These are phyloP conservation scores for Neurospora sp. DNA, from an alignment of 495 filamentous ascomycete genomes.

Conservation along the genomic window DNA sequence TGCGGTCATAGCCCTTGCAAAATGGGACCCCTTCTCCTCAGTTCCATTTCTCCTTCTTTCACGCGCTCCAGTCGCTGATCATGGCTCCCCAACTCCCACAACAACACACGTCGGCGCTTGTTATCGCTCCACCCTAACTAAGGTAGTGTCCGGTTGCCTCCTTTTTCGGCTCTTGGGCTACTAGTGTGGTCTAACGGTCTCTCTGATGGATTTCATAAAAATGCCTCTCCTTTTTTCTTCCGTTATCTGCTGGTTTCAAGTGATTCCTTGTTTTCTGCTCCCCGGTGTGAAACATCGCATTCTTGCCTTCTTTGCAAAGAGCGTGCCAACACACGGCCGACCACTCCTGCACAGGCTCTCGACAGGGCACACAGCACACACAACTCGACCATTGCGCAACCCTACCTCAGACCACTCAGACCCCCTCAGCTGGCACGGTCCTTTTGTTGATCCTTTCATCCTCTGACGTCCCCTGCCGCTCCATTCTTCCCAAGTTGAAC, in stretches of 20 bases:
- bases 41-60: neutral
- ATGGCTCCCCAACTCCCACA: neutral
- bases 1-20: neutral
- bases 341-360: neutral
- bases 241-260: neutral
- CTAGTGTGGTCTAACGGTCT: neutral
- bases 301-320: neutral
- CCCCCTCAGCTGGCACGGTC: neutral
- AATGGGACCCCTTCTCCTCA: neutral
- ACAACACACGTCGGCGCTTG: neutral
- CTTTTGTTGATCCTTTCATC: neutral
- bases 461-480: neutral
- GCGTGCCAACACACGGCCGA: neutral
- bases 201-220: neutral
- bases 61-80: neutral
- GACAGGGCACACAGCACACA: neutral
- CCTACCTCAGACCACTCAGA: neutral
- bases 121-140: neutral
- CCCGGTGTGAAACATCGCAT: neutral
- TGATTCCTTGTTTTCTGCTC: neutral
- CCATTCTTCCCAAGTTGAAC: neutral
- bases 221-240: neutral
- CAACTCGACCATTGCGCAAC: neutral
- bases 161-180: neutral
- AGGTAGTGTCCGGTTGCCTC: neutral